phyloP scores from a whole-genome alignment of 1,139 yeast genomes.

The Candida tropicalis region DNA sequence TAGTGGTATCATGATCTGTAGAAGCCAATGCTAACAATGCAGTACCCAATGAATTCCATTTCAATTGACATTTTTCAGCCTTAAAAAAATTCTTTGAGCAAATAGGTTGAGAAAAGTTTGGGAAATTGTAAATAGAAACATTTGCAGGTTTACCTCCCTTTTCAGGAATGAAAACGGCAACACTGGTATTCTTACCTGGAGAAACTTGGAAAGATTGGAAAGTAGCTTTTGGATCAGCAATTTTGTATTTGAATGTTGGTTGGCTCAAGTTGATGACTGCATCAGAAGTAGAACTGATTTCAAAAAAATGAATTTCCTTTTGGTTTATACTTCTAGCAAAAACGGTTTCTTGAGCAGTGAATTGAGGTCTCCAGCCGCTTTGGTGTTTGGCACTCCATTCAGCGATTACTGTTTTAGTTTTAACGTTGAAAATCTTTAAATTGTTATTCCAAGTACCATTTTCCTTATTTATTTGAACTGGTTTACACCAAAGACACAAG shows the following conservation, averaged over 20 bases:
- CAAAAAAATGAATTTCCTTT: constrained; percentile 75
- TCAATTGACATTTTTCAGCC: constrained; percentile 90
- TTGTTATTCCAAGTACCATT: constrained; percentile 75
- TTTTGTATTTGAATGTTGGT: constrained; percentile 63
- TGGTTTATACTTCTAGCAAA: constrained; percentile 62
- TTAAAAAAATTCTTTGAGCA: constrained; percentile 90
- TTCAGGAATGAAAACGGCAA: constrained; percentile 91
- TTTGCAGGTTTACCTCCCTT: constrained; percentile 83
- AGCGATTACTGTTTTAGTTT: constrained; percentile 50
- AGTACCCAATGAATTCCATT: constrained; percentile 95
- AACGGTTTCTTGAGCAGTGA: constrained; percentile 74
- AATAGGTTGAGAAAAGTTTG: constrained; percentile 76
- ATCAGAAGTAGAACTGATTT: constrained; percentile 50
- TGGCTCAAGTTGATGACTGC: constrained; percentile 39
- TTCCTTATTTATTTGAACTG: constrained; percentile 58
- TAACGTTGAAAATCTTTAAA: constrained; percentile 70
- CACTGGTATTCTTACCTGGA: constrained; percentile 90
- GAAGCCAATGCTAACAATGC: constrained; percentile 91
- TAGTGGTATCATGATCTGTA: constrained; percentile 93
- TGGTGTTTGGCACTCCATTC: constrained; percentile 82
- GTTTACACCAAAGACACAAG: constrained; percentile 90
- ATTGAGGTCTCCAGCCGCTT: constrained; percentile 90
- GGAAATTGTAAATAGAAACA: constrained; percentile 79
- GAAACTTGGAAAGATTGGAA: constrained; percentile 64
- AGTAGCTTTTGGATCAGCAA: constrained; percentile 58